Evolutionary conservation across 2,329 filamentous ascomycete species (phyloP).

Genomic region (Ceratocystiopsis minuta): DNA sequence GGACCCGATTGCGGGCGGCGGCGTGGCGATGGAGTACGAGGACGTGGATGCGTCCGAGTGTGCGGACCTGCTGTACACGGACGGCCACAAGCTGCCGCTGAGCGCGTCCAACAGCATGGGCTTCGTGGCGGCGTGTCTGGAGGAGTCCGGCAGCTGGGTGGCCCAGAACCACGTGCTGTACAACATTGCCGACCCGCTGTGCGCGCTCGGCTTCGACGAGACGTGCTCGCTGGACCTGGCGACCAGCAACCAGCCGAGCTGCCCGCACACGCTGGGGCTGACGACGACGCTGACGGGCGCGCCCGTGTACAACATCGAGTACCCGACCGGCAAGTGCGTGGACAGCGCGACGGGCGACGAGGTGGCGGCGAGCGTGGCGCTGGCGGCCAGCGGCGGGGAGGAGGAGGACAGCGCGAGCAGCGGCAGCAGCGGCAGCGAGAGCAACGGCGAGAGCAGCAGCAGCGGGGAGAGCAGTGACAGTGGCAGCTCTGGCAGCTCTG

Average conservation of each 20-base stretch:
- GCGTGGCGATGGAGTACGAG: constrained; percentile 27
- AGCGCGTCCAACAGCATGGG: constrained; percentile 34
- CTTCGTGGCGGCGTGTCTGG: constrained; percentile 29
- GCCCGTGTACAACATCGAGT: constrained; percentile 33
- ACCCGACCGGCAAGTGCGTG: constrained; percentile 27
- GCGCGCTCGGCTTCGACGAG: constrained; percentile 33
- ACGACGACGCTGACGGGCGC: constrained; percentile 17
- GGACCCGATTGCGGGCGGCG: constrained; percentile 28
- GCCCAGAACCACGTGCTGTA: constrained; percentile 28
- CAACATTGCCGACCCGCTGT: constrained; percentile 32
- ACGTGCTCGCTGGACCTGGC: constrained; percentile 21
- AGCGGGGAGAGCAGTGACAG: too few species aligned
- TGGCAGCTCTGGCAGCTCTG: too few species aligned
- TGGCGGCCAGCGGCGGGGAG: not conserved
- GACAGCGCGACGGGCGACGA: constrained; percentile 15
- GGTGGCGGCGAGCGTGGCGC: constrained; percentile 3
- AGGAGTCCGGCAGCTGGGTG: constrained; percentile 26
- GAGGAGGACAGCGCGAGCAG: not conserved
- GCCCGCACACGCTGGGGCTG: constrained; percentile 26
- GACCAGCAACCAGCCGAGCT: constrained; percentile 31
- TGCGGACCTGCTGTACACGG: constrained; percentile 26
- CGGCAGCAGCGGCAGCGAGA: not conserved
- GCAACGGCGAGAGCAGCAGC: not conserved
- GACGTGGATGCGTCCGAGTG: constrained; percentile 27
- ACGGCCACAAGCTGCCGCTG: constrained; percentile 14